phyloP scores from a whole-genome alignment of 192 early-diverging fungal species.

The Paraglomus brasilianum region DNA sequence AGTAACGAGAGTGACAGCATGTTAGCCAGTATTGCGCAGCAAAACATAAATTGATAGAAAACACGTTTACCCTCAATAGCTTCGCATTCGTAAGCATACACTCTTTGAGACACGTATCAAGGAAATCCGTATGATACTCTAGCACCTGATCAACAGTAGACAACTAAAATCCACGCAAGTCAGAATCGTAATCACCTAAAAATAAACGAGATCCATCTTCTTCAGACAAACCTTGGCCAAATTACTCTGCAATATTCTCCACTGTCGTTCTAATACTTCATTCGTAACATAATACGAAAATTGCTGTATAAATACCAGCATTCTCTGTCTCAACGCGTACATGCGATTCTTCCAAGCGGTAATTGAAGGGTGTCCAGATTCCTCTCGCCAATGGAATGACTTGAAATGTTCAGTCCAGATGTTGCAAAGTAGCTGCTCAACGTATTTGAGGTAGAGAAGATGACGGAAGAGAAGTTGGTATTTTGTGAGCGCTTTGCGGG shows the following conservation, averaged over 20 bases:
- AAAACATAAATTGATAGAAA: neutral
- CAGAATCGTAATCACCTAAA: neutral
- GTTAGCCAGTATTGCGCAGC: neutral
- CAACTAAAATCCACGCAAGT: conserved; percentile 37
- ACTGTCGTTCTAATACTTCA: conserved; percentile 93
- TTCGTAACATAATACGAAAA: conserved; percentile 86
- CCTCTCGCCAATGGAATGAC: conserved; percentile 44
- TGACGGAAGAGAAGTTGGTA: conserved; percentile 92
- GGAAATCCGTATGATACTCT: conserved; percentile 74
- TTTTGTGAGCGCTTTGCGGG: conserved; percentile 77
- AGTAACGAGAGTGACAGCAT: conserved; percentile 3
- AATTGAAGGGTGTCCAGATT: conserved; percentile 45
- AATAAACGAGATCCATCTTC: neutral
- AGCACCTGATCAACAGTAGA: conserved; percentile 88
- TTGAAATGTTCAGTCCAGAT: conserved; percentile 76
- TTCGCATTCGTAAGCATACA: conserved; percentile 85
- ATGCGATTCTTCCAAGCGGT: conserved; percentile 62
- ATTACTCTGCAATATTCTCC: conserved; percentile 65
- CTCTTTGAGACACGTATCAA: conserved; percentile 87
- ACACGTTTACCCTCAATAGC: conserved; percentile 69
- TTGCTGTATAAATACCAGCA: conserved; percentile 91
- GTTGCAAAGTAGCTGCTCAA: conserved; percentile 76
- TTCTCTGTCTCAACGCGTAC: conserved; percentile 72
- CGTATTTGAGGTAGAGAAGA: conserved; percentile 83
- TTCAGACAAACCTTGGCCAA: conserved; percentile 48